A percentile compares a stretch with the other conserved stretches of the same genome.
Conservation (phyloP, 352 stramenopile species). For the Pythium biforme region DNA sequence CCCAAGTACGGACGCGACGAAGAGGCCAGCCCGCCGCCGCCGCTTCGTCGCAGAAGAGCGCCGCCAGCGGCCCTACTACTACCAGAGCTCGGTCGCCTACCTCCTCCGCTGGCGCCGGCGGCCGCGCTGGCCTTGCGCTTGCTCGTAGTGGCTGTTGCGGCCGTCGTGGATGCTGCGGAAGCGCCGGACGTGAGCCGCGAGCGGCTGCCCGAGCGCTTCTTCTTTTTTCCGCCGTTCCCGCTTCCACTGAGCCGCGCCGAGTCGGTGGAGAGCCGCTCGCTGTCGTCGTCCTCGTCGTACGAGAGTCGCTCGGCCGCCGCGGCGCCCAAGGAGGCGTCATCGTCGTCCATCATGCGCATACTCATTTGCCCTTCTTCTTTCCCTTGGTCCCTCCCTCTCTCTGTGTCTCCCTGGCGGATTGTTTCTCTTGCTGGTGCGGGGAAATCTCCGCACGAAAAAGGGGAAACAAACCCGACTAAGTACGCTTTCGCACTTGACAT, state of each 20-base stretch:
- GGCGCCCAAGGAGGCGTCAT: constrained; percentile 1
- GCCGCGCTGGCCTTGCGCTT: constrained; percentile 26
- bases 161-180: neutral
- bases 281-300: constrained; percentile 20
- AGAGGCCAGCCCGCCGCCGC: constrained; percentile 1
- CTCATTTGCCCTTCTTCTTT: constrained; percentile 26
- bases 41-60: constrained; percentile 9
- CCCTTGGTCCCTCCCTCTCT: neutral
- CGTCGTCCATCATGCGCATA: constrained; percentile 33
- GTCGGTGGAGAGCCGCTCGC: constrained; percentile 18
- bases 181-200: constrained; percentile 16
- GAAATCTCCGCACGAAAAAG: neutral
- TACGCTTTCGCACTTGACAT: neutral
- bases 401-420: neutral
- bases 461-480: neutral
- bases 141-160: constrained; percentile 7
- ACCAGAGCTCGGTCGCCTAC: constrained; percentile 22
- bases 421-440: neutral
- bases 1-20: constrained; percentile 21
- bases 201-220: constrained; percentile 27
- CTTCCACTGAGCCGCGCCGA: constrained; percentile 4
- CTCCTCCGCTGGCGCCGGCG: constrained; percentile 16
- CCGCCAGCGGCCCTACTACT: constrained; percentile 7
- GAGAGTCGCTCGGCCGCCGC: neutral
- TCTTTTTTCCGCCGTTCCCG: constrained; percentile 4